Evolutionary conservation across 2,329 filamentous ascomycete genomes (phyloP).

Genomic region (Trichoderma sp.): DNA sequence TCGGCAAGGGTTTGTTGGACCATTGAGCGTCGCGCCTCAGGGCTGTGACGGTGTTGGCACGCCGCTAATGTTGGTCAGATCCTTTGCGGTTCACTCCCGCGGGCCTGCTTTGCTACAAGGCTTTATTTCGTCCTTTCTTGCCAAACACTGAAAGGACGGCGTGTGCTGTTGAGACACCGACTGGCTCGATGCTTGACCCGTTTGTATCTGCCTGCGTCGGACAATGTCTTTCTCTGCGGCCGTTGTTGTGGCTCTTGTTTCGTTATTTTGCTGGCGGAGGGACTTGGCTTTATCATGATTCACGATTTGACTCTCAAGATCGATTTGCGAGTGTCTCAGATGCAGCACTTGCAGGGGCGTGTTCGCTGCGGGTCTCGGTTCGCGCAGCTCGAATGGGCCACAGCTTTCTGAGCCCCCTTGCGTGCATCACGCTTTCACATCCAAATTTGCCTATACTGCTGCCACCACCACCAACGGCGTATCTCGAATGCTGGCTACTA

Average conservation of each 20-base stretch:
- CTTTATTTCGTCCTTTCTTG: neutral
- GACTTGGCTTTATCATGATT: neutral
- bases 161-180: neutral
- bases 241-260: neutral
- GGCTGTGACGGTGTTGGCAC: conserved; percentile 15
- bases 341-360: conserved; percentile 2
- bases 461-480: conserved; percentile 4
- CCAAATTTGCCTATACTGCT: neutral
- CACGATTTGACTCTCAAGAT: conserved; percentile 13
- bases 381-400: conserved; percentile 8
- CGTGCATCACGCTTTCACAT: conserved; percentile 12
- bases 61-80: conserved; percentile 4
- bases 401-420: conserved; percentile 9
- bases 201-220: neutral
- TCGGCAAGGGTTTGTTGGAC: conserved; percentile 25
- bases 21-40: conserved; percentile 1
- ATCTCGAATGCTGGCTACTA: neutral
- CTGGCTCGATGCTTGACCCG: neutral
- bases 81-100: neutral
- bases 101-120: neutral
- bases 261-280: neutral
- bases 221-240: neutral
- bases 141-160: neutral
- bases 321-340: conserved; percentile 23
- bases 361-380: conserved; percentile 17